Conservation (phyloP, 768 basidiomycete species). For the Xerocomus brunneocitrinus region DNA sequence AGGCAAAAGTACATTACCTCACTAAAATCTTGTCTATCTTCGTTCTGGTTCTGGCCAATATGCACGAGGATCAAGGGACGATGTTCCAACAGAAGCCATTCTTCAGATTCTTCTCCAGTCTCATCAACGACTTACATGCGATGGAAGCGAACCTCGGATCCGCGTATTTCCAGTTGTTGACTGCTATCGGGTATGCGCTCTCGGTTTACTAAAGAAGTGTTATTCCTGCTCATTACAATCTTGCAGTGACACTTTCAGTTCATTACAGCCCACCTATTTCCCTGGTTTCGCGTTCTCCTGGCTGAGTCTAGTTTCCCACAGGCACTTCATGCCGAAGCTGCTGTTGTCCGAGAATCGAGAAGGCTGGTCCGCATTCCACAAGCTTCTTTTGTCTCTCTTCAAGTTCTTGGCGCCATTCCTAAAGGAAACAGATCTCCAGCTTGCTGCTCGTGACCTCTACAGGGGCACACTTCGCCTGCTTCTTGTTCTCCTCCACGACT, state of each 20-base stretch:
- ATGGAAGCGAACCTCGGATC: slow-evolving; percentile 83
- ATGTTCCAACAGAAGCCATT: slow-evolving; percentile 97
- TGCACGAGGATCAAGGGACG: slow-evolving; percentile 90
- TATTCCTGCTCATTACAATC: background rate
- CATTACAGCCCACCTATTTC: slow-evolving; percentile 92
- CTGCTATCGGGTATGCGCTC: slow-evolving; percentile 76
- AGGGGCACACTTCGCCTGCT: slow-evolving; percentile 86
- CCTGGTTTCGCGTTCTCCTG: slow-evolving; percentile 98
- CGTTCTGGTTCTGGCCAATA: slow-evolving; percentile 89
- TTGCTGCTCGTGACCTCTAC: slow-evolving; percentile 82
- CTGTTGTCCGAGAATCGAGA: slow-evolving; percentile 84
- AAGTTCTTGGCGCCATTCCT: slow-evolving; percentile 93
- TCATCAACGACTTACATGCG: slow-evolving; percentile 85
- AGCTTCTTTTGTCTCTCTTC: slow-evolving; percentile 87
- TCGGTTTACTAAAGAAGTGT: background rate
- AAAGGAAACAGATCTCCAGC: slow-evolving; percentile 72
- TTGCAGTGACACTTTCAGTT: slow-evolving; percentile 87
- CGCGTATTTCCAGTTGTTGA: slow-evolving; percentile 84
- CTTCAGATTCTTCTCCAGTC: slow-evolving; percentile 96
- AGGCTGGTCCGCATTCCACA: slow-evolving; percentile 97
- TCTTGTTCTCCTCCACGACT: slow-evolving; percentile 94
- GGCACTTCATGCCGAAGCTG: slow-evolving; percentile 96
- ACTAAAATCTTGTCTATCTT: slow-evolving; percentile 97
- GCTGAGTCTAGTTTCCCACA: slow-evolving; percentile 94
- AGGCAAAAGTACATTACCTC: slow-evolving; percentile 93